A percentile compares a stretch with the other conserved stretches of the same genome.
Evolutionary conservation across 345 rosid genomes (phyloP).

Genomic region (Sisymbrium altissimum): DNA sequence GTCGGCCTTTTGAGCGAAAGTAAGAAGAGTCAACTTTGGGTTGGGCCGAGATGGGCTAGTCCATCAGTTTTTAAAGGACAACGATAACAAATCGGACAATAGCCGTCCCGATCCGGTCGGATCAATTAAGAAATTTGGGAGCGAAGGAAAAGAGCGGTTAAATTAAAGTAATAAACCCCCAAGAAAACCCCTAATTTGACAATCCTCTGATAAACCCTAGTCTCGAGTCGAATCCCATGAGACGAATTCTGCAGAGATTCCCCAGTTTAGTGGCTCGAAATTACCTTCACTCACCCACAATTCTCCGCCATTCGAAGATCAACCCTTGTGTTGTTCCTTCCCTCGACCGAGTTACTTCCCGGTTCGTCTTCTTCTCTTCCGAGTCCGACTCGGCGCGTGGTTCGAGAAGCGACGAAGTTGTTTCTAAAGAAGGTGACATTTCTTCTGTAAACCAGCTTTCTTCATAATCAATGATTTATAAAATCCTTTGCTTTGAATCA

Average conservation of each 20-base stretch:
- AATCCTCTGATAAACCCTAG: slow-evolving; percentile 25
- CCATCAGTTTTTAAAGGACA: not conserved
- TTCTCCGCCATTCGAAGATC: not conserved
- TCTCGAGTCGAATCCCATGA: slow-evolving; percentile 24
- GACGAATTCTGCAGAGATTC: slow-evolving; percentile 30
- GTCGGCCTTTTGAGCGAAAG: too few relatives aligned
- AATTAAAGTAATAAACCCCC: not conserved
- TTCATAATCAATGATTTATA: too few relatives aligned
- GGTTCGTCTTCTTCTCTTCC: slow-evolving; percentile 39
- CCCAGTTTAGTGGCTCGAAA: slow-evolving; percentile 19
- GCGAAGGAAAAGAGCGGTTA: slow-evolving; percentile 11
- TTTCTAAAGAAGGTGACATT: slow-evolving; percentile 43
- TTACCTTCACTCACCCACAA: slow-evolving; percentile 12
- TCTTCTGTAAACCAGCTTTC: not conserved
- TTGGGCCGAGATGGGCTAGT: not conserved
- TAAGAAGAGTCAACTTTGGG: not conserved
- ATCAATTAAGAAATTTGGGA: not conserved
- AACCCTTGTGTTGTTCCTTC: not conserved
- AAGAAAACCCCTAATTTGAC: not conserved
- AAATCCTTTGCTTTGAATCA: too few relatives aligned
- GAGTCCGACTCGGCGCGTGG: slow-evolving; percentile 16
- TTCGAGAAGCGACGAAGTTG: slow-evolving; percentile 19
- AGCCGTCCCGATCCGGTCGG: not conserved
- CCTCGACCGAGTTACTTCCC: not conserved
- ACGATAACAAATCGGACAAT: not conserved